These are phyloP conservation scores for Calonectria pauciramosa DNA, from an alignment of 2,329 filamentous ascomycete genomes.

Conservation along the genomic window DNA sequence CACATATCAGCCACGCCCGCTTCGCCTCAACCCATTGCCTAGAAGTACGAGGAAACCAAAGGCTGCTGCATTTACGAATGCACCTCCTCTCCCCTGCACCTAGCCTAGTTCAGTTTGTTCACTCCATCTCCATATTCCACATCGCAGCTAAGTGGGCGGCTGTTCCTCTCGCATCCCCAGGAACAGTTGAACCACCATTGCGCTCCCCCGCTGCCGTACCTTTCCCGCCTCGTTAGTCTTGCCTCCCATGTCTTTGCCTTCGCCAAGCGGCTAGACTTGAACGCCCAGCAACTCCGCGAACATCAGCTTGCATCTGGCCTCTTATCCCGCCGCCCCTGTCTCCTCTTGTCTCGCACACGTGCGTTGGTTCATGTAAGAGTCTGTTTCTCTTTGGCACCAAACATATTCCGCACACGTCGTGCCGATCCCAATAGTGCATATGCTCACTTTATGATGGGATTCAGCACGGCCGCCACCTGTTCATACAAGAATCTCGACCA, in stretches of 20 bases:
- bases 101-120: neutral
- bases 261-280: neutral
- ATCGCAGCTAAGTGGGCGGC: neutral
- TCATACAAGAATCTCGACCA: neutral
- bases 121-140: neutral
- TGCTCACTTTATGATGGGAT: neutral
- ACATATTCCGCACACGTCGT: neutral
- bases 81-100: neutral
- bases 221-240: neutral
- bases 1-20: constrained; percentile 29
- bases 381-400: constrained; percentile 4
- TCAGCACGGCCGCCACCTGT: neutral
- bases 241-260: constrained; percentile 7
- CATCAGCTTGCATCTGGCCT: neutral
- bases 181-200: neutral
- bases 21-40: neutral
- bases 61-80: neutral
- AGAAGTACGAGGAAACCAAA: neutral
- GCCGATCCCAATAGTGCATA: constrained; percentile 4
- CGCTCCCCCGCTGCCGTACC: neutral
- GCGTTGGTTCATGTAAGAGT: constrained; percentile 12
- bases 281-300: neutral
- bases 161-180: neutral
- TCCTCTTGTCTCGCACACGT: constrained; percentile 13
- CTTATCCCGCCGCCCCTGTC: constrained; percentile 1